Evolutionary conservation across 768 basidiomycete species (phyloP).

Genomic region (Neoboletus brunneissimus): DNA sequence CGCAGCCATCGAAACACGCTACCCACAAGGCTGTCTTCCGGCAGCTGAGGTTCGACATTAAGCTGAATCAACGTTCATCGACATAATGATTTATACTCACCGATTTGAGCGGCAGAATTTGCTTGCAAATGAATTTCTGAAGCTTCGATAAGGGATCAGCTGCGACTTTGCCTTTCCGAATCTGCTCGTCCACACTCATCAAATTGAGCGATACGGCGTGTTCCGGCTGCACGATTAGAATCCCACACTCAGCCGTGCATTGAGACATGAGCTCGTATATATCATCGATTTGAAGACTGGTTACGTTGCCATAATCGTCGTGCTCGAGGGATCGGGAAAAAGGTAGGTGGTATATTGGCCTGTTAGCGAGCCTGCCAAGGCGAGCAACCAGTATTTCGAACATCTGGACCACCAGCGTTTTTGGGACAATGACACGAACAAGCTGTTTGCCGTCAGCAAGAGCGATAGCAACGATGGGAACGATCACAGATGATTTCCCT

Average conservation of each 20-base stretch:
- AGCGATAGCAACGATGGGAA: constrained; percentile 40
- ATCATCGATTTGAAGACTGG: constrained; percentile 5
- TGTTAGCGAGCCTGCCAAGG: constrained; percentile 41
- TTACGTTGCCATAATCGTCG: not conserved
- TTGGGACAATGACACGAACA: constrained; percentile 45
- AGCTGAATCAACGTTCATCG: too few relatives aligned
- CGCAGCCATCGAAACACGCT: not conserved
- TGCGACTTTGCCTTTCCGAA: not conserved
- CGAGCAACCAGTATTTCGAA: constrained; percentile 41
- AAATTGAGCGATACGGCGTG: constrained; percentile 48
- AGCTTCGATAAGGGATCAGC: constrained; percentile 15
- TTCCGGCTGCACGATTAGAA: constrained; percentile 48
- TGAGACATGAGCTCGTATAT: constrained; percentile 34
- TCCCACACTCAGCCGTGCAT: constrained; percentile 37
- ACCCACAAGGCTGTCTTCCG: not conserved
- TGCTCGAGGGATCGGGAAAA: constrained; percentile 40
- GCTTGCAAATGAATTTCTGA: not conserved
- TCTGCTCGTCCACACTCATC: constrained; percentile 37
- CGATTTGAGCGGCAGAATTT: not conserved
- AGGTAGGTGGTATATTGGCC: constrained; percentile 45
- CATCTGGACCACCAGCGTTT: constrained; percentile 41
- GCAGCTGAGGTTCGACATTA: not conserved
- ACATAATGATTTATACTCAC: not conserved
- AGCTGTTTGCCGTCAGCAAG: constrained; percentile 42
- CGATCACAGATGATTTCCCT: constrained; percentile 45